A percentile compares a stretch with the other conserved stretches of the same genome.
Conservation (phyloP, 192 early-diverging fungal genomes). For the Podila epigama region DNA sequence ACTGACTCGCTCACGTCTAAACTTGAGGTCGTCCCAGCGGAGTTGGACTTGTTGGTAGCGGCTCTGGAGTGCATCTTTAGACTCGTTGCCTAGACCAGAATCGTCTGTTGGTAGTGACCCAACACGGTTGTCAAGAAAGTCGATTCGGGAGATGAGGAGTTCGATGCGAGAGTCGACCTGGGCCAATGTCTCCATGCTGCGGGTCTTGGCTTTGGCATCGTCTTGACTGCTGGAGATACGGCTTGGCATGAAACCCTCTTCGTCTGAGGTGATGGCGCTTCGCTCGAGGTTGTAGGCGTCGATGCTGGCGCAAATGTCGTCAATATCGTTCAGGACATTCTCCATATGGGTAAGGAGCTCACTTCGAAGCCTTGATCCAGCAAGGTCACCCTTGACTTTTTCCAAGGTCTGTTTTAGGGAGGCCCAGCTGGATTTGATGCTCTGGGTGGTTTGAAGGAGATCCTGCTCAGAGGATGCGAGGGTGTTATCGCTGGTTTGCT, state of each 20-base stretch:
- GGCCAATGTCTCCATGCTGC: slow-evolving; percentile 41
- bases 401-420: slow-evolving; percentile 61
- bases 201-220: slow-evolving; percentile 32
- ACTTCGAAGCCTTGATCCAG: slow-evolving; percentile 42
- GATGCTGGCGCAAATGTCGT: slow-evolving; percentile 36
- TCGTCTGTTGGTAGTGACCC: slow-evolving; percentile 40
- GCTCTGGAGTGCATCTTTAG: slow-evolving; percentile 42
- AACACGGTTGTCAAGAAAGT: slow-evolving; percentile 52
- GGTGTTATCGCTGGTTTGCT: slow-evolving; percentile 3
- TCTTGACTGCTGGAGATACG: slow-evolving; percentile 5
- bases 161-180: slow-evolving; percentile 62
- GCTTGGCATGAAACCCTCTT: slow-evolving; percentile 37
- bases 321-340: slow-evolving; percentile 33
- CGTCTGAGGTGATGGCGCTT: slow-evolving; percentile 45
- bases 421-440: slow-evolving; percentile 62
- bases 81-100: slow-evolving; percentile 19
- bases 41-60: slow-evolving; percentile 48
- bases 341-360: slow-evolving; percentile 41
- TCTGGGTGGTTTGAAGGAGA: slow-evolving; percentile 47
- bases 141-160: slow-evolving; percentile 57
- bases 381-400: slow-evolving; percentile 58
- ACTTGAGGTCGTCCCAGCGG: slow-evolving; percentile 59
- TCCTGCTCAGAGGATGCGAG: slow-evolving; percentile 20
- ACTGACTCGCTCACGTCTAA: slow-evolving; percentile 63
- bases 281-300: slow-evolving; percentile 45